Evolutionary conservation across 495 filamentous ascomycete genomes (phyloP), one percentile per base, ranked within the genome.

Genomic region (Neurospora sp.): DNA sequence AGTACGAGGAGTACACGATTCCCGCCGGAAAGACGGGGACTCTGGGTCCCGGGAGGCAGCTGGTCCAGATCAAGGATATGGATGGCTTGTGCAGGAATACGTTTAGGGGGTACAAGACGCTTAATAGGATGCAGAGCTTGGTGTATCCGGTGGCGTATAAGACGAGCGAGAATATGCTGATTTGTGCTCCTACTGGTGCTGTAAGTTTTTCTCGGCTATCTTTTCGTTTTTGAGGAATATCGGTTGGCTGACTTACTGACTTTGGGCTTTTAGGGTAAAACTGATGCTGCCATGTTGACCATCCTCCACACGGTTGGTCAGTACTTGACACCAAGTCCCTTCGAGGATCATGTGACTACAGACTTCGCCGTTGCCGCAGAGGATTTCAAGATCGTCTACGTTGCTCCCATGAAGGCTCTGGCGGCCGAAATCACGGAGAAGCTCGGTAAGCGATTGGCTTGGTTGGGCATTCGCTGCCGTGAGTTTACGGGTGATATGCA

Each of bases 401-500:
- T 99, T 31, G 96, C 96, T 39, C 96, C 96, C 0, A 94, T 99
- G 94, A 99, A 99, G 83, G 96, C 96, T 18, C 83, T 99, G 37
- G 96, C 96, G 10, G 94, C 96, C 14, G 96, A 99, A 84, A 93
- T 98, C 70, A 97, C 96, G 0, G 93, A 92, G 44, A 99, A 99
- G 83, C 86, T 99, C 6, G 90, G 93, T n/a, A 95, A 91, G 78
- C 90, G 96, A n/a, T 86, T 99, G 2, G 90, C 92, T 9, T 98
- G 96, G 94, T 87, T 98, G 44, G 93, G 93, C 16, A 90, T 99
- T 71, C 86, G 92, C 75, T 94, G 92, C 72, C 90, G 95, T 42
- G 96, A 99, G 83, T 87, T 95, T 75, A 99, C 96, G 54, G 96
- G 95, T 76, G 96, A 99, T 83, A 98, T 98, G 94, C 96, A 99